Evolutionary conservation across 1,284 basidiomycete genomes (phyloP), one percentile per base, ranked within the genome.

Genomic region (Somion occarium): DNA sequence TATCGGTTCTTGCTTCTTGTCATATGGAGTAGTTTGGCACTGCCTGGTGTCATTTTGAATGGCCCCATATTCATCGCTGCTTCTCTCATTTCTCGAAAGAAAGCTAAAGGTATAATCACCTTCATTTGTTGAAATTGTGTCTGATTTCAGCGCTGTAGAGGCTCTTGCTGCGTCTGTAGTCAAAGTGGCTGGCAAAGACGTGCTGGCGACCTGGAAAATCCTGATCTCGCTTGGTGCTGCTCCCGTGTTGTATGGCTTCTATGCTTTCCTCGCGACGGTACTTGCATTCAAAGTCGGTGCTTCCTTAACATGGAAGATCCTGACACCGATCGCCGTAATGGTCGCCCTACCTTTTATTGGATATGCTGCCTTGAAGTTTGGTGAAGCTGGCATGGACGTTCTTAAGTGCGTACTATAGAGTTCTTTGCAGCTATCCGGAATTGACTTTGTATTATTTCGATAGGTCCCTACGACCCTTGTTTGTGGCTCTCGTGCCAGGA

Each of bases 311-410:
- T 90, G 86, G 75, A 79, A 78, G 55, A 70, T 93, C 41, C 83
- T 80, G 70, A 90, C 92, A 5, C 96, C 97, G 0, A 75, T 96
- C 58, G 69, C 92, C 37, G 83, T 93, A 51, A 76, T 93, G 54
- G 72, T 80, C 18, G 76, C 83, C 1, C 71, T 99, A 38, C 97
- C 97, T 5, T 82, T 88, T 63, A 89, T 98, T 73, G 95, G 91
- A 47, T 94, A 91, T 65, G 93, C 93, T 5, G 92, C 96, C 9
- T 80, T 99, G 56, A 98, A 98, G 70, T 99, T 99, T 65, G 96
- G 96, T 44, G 97, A 99, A 69, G 97, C 96, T 18, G 97, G 97
- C 34, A 89, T 98, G 83, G 97, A 99, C 65, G 94, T 99, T 30
- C 79, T 97, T 58, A 99, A 99, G 93, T 97, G 56, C 59, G 78